Evolutionary conservation across 306 rosid species (phyloP).

Genomic region (Prunus mume): DNA sequence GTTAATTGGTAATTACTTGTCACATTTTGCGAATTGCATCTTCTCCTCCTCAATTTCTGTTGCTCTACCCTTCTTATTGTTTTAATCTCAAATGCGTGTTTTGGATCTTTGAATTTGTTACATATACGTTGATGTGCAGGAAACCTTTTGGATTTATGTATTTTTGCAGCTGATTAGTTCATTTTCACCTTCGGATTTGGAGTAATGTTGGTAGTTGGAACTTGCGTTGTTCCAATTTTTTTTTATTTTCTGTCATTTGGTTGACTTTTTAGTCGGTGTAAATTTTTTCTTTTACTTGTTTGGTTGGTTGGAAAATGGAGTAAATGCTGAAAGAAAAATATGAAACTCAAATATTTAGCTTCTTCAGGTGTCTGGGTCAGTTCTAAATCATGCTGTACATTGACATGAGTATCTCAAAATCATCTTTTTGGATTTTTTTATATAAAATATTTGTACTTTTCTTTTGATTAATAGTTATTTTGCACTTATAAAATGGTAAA

Average conservation of each 20-base stretch:
- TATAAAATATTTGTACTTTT: neutral
- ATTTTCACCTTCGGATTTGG: conserved; percentile 17
- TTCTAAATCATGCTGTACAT: too few species aligned
- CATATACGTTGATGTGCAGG: neutral
- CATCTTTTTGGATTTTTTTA: neutral
- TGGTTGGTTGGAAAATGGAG: conserved; percentile 5
- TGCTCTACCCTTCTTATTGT: neutral
- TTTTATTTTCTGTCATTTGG: neutral
- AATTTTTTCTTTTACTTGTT: neutral
- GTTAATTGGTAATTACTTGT: conserved; percentile 5
- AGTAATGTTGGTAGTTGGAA: conserved; percentile 1
- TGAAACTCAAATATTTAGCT: neutral
- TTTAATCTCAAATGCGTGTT: conserved; percentile 1
- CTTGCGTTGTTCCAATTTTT: neutral
- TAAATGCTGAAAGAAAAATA: neutral
- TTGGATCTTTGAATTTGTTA: conserved; percentile 31
- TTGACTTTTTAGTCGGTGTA: conserved; percentile 3
- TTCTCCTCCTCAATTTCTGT: neutral
- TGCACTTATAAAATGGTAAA: neutral
- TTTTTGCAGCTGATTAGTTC: conserved; percentile 10
- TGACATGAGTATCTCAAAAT: too few species aligned
- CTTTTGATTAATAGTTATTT: neutral
- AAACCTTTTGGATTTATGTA: neutral
- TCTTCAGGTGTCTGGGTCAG: neutral
- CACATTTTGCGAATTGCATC: neutral